Percentiles rank a stretch among this genome's conserved stretches.
Evolutionary conservation across 352 stramenopile species (phyloP).

Genomic region (Pythium phragmitis): DNA sequence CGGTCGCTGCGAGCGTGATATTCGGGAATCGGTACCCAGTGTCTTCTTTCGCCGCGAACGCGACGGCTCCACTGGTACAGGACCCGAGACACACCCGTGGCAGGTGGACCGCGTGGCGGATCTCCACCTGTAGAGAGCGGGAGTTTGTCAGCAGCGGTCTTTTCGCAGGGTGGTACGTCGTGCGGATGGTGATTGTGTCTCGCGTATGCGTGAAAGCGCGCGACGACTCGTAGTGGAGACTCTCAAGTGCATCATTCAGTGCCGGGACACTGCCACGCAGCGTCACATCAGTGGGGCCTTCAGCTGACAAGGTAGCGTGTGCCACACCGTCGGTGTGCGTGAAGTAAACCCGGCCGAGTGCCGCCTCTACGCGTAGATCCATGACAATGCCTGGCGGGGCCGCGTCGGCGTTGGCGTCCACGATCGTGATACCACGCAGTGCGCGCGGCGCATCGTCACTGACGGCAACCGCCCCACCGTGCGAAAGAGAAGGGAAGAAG

Average conservation of each 20-base stretch:
- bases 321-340: constrained; percentile 2
- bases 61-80: constrained; percentile 8
- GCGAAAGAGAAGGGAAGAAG: neutral
- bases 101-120: constrained; percentile 28
- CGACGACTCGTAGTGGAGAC: constrained; percentile 16
- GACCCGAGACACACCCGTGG: constrained; percentile 30
- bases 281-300: neutral
- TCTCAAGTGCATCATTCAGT: constrained; percentile 17
- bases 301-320: neutral
- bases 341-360: constrained; percentile 8
- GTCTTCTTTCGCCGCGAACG: constrained; percentile 45
- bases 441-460: constrained; percentile 2
- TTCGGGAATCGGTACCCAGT: constrained; percentile 43
- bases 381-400: neutral
- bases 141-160: constrained; percentile 1
- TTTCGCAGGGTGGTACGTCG: neutral
- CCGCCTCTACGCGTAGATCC: constrained; percentile 1
- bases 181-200: constrained; percentile 12
- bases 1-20: constrained; percentile 17
- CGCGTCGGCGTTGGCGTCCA: constrained; percentile 12
- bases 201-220: constrained; percentile 6
- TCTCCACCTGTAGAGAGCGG: constrained; percentile 16
- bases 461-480: neutral
- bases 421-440: constrained; percentile 9
- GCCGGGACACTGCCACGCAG: constrained; percentile 6